phyloP scores from a whole-genome alignment of 768 basidiomycete genomes.

The Candolleomyces aberdarensis region DNA sequence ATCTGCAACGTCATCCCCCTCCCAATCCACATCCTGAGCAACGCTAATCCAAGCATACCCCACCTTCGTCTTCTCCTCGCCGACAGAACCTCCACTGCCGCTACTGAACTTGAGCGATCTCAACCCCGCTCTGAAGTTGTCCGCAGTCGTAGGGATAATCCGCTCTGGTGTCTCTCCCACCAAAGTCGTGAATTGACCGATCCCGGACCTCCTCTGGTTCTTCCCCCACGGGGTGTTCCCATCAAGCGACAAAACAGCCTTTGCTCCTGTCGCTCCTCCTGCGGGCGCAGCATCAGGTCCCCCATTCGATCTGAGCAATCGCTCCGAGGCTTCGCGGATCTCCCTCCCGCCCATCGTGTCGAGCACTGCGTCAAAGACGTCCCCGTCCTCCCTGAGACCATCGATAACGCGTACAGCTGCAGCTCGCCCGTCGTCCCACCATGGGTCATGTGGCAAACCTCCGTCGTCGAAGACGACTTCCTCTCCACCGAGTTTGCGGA shows the following conservation, averaged over 20 bases:
- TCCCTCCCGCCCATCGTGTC: constrained; percentile 81
- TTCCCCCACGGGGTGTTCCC: neutral
- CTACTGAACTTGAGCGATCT: constrained; percentile 48
- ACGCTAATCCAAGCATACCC: constrained; percentile 83
- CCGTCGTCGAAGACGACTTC: constrained; percentile 73
- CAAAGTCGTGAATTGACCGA: constrained; percentile 73
- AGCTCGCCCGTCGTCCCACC: constrained; percentile 38
- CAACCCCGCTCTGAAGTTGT: constrained; percentile 72
- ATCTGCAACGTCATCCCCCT: constrained; percentile 69
- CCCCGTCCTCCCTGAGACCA: constrained; percentile 47
- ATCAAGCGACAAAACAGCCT: constrained; percentile 9
- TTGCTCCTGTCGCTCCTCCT: constrained; percentile 17
- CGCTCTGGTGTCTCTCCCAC: constrained; percentile 68
- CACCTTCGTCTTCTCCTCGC: constrained; percentile 33
- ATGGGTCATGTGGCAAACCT: constrained; percentile 22
- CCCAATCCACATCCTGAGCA: constrained; percentile 79
- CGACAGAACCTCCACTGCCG: constrained; percentile 12
- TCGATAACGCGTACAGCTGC: constrained; percentile 51
- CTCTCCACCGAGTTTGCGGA: constrained; percentile 70
- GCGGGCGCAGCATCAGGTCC: constrained; percentile 7
- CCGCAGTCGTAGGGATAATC: constrained; percentile 64
- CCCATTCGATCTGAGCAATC: constrained; percentile 46
- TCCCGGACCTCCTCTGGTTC: constrained; percentile 16
- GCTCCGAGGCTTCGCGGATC: constrained; percentile 72
- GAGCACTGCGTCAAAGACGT: constrained; percentile 74